Evolutionary conservation across 2,329 filamentous ascomycete genomes (phyloP).

Genomic region (Thermothelomyces thermophilus): DNA sequence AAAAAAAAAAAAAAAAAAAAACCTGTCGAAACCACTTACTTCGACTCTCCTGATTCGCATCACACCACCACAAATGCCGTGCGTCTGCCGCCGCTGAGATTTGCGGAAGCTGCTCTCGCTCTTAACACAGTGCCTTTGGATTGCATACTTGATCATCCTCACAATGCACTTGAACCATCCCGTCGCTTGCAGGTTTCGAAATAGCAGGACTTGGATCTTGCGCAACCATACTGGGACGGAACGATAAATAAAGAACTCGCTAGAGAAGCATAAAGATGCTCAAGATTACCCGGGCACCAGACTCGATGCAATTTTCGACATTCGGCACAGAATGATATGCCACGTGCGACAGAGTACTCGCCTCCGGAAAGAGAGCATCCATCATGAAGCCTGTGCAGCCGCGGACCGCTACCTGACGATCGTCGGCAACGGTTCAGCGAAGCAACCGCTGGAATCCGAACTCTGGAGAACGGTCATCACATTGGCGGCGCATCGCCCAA

Average conservation of each 20-base stretch:
- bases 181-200: too few species aligned
- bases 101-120: too few species aligned
- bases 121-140: too few species aligned
- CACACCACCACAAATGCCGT: too few species aligned
- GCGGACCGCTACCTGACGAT: slow-evolving; percentile 16
- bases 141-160: too few species aligned
- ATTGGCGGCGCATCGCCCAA: slow-evolving; percentile 17
- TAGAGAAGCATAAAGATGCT: slow-evolving; percentile 18
- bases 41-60: too few species aligned
- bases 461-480: background rate
- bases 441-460: background rate
- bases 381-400: slow-evolving; percentile 9
- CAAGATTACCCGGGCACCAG: slow-evolving; percentile 15
- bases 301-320: slow-evolving; percentile 21
- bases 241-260: slow-evolving; percentile 16
- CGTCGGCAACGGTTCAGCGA: slow-evolving; percentile 2
- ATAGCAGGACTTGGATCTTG: background rate
- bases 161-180: too few species aligned
- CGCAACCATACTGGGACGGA: slow-evolving; percentile 7
- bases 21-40: too few species aligned
- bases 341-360: slow-evolving; percentile 12
- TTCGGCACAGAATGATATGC: slow-evolving; percentile 10
- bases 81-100: too few species aligned
- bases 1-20: too few species aligned
- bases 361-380: slow-evolving; percentile 6